Evolutionary conservation across 495 filamentous ascomycete genomes (phyloP).

Genomic region (Monascus purpureus): DNA sequence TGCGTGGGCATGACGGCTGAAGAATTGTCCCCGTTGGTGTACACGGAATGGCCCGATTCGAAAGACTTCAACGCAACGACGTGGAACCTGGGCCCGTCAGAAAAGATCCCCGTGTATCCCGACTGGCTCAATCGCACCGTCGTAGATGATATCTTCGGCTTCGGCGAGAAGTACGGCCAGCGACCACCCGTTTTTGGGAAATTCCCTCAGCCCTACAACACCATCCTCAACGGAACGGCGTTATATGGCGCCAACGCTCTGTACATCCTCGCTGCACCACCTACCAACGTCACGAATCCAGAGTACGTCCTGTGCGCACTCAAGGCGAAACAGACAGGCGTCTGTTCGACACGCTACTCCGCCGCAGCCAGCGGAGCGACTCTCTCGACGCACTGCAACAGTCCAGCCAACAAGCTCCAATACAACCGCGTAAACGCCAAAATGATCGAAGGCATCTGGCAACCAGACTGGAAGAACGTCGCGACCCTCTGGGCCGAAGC

Average conservation of each 20-base stretch:
- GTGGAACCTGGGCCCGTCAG: slow-evolving; percentile 9
- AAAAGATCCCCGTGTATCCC: slow-evolving; percentile 12
- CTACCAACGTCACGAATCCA: slow-evolving; percentile 5
- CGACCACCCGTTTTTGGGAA: slow-evolving; percentile 51
- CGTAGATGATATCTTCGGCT: slow-evolving; percentile 57
- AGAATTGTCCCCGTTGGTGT: slow-evolving; percentile 50
- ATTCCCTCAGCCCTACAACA: slow-evolving; percentile 46
- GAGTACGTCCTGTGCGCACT: slow-evolving; percentile 52
- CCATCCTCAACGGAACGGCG: slow-evolving; percentile 41
- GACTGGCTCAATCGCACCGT: slow-evolving; percentile 41
- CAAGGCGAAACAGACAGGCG: slow-evolving; percentile 38
- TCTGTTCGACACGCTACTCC: slow-evolving; percentile 49
- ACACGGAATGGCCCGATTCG: slow-evolving; percentile 37
- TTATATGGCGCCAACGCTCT: slow-evolving; percentile 32
- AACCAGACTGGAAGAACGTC: slow-evolving; percentile 44
- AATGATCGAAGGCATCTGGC: slow-evolving; percentile 15
- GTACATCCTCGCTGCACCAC: slow-evolving; percentile 48
- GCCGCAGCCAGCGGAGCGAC: slow-evolving; percentile 39
- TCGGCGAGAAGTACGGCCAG: slow-evolving; percentile 34
- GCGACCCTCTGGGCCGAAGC: slow-evolving; percentile 41
- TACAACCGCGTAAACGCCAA: slow-evolving; percentile 30
- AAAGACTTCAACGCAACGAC: slow-evolving; percentile 19
- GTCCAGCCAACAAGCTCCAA: slow-evolving; percentile 30
- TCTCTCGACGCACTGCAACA: slow-evolving; percentile 44
- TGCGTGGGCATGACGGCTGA: slow-evolving; percentile 45